These are phyloP conservation scores for Huntiella savannae DNA, from an alignment of 2,329 filamentous ascomycete genomes.

Conservation along the genomic window DNA sequence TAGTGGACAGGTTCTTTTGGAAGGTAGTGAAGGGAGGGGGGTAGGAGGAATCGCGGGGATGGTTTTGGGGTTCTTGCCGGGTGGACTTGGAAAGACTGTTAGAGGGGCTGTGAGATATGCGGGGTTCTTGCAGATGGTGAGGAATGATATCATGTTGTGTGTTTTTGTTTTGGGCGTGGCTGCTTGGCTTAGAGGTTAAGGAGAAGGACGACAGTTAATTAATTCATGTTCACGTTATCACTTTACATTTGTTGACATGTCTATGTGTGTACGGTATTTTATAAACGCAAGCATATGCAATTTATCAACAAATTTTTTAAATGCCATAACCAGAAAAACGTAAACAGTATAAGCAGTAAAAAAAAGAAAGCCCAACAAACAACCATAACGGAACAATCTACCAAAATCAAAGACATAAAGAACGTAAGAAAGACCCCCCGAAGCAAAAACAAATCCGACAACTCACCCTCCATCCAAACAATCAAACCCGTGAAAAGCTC, in stretches of 20 bases:
- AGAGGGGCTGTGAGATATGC: slow-evolving; percentile 44
- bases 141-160: slow-evolving; percentile 54
- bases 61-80: slow-evolving; percentile 45
- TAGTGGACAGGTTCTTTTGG: slow-evolving; percentile 47
- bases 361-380: slow-evolving; percentile 1
- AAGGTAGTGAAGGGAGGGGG: slow-evolving; percentile 30
- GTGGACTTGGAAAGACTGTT: slow-evolving; percentile 41
- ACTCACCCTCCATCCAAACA: no score
- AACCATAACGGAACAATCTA: background rate
- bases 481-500: no score
- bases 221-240: no score
- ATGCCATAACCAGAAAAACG: slow-evolving; percentile 2
- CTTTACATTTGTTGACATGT: background rate
- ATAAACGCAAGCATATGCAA: background rate
- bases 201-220: background rate
- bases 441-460: no score
- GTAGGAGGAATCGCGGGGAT: slow-evolving; percentile 33
- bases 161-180: slow-evolving; percentile 54
- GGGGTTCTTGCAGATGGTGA: slow-evolving; percentile 52
- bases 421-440: background rate
- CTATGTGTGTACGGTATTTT: background rate
- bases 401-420: background rate
- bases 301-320: slow-evolving; percentile 8
- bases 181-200: slow-evolving; percentile 24
- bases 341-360: slow-evolving; percentile 3